phyloP scores from a whole-genome alignment of 306 rosid species.

The Rosa lucieae region DNA sequence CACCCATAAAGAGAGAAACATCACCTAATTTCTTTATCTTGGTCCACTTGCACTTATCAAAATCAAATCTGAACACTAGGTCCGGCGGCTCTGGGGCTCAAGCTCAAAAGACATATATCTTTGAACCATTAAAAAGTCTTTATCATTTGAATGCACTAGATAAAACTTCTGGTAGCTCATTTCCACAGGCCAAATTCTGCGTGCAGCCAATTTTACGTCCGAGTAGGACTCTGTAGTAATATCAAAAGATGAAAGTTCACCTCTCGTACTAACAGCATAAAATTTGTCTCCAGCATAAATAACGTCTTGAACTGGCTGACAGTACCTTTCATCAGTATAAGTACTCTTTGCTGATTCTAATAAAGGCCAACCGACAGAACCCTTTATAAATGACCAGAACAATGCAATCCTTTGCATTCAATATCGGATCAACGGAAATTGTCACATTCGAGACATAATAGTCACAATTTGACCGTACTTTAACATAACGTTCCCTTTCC shows the following conservation, averaged over 20 bases:
- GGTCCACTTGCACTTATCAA: neutral
- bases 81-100: too few relatives aligned
- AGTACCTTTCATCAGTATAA: neutral
- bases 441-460: neutral
- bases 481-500: too few relatives aligned
- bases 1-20: neutral
- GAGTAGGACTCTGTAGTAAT: neutral
- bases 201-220: neutral
- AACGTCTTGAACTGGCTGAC: neutral
- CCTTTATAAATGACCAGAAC: neutral
- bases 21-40: neutral
- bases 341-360: neutral
- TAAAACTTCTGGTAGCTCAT: accelerated
- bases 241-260: neutral
- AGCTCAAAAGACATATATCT: neutral
- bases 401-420: neutral
- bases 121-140: neutral
- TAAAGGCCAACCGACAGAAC: neutral
- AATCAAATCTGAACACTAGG: neutral
- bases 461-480: neutral
- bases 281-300: neutral
- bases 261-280: neutral
- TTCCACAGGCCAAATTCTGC: neutral
- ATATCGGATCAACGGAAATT: neutral
- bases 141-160: neutral